Base-by-base conservation (phyloP, 768 basidiomycete species). In the Trametes coccinea region DNA sequence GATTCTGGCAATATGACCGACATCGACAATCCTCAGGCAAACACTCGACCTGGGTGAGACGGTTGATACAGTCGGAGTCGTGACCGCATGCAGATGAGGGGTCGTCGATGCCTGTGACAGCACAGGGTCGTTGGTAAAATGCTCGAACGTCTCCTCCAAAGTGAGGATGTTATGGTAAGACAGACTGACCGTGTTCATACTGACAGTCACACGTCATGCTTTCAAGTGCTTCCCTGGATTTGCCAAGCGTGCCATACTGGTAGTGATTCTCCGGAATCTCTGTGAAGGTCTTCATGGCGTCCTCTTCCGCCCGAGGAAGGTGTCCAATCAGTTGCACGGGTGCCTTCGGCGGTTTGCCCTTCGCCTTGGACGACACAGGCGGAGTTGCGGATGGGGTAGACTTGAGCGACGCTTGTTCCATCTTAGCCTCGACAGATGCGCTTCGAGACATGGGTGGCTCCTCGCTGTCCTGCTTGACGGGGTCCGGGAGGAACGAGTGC, bases 1-100 rank as follows among this genome's bases (percentile, higher is more conserved):
- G 96, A 72, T 99, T 99, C 72, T 87, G 89, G 73, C 97, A 99
- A 67, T 88, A 80, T 6, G 76, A 70, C 47, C 85, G 79, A 77
- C 92, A 94, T 41, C 89, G 84, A 77, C 97, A 99, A 67, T 98
- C 95, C 41, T 83, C 89, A 13, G 84, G 77, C n/a, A 95, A 76
- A 76, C 97, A 99, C 75, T 99, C 97, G 11, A 98, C 93, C 75
- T 96, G 95, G 29, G 97, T 95, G 63, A 98, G 84, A 60, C 95
- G 83, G 75, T 98, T 99, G 78, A 99, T 98, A 74, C 97, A 99
- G 77, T 96, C 92, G 27, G 93, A 93, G 63, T 84, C 79, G 41
- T 86, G 84, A 29, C 95, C 93, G 75, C 97, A 99, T 5, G 93
- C 93, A 55, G 75, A 76, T 46, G 84, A 79, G 11, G 79, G 80